A percentile compares a stretch with the other conserved stretches of the same genome.
Evolutionary conservation across 75 land plant genomes (phyloP).

Genomic region (Selaginella moellendorffii): DNA sequence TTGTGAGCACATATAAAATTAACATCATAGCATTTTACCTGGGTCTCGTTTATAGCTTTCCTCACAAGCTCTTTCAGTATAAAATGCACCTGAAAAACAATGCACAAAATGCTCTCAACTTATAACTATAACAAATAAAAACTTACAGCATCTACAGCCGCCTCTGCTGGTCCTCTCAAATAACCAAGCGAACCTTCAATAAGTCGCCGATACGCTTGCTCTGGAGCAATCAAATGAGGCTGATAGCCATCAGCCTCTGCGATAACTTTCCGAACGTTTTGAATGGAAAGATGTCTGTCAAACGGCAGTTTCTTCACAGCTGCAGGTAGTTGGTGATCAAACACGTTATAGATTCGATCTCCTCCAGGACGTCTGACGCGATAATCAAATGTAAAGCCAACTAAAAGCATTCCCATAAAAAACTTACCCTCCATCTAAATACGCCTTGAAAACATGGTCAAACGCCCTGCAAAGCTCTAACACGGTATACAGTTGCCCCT

Average conservation of each 20-base stretch:
- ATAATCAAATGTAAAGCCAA: not conserved
- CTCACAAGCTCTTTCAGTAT: slow-evolving; percentile 6
- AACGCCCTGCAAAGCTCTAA: slow-evolving; percentile 9
- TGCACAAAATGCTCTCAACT: not conserved
- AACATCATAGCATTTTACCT: not conserved
- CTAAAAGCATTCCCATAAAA: not conserved
- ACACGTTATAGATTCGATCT: not conserved
- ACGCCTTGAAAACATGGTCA: not conserved
- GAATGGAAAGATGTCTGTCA: slow-evolving; percentile 1
- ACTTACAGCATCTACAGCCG: slow-evolving; percentile 10
- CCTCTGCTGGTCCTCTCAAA: slow-evolving; percentile 8
- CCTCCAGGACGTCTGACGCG: not conserved
- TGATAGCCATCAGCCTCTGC: slow-evolving; percentile 5
- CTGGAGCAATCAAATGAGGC: slow-evolving; percentile 6
- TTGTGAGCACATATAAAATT: not conserved
- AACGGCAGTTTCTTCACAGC: slow-evolving; percentile 7
- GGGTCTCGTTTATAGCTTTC: slow-evolving; percentile 3
- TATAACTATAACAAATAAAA: not conserved
- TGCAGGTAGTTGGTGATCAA: slow-evolving; percentile 7
- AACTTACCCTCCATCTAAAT: slow-evolving; percentile 9
- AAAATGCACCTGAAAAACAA: not conserved
- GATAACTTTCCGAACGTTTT: slow-evolving; percentile 4
- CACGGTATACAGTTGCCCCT: slow-evolving; percentile 7
- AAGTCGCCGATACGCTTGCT: slow-evolving; percentile 8
- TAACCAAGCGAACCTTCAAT: not conserved